These are phyloP conservation scores for Penicillium janthinellum DNA, from an alignment of 2,329 filamentous ascomycete species.

Conservation along the genomic window DNA sequence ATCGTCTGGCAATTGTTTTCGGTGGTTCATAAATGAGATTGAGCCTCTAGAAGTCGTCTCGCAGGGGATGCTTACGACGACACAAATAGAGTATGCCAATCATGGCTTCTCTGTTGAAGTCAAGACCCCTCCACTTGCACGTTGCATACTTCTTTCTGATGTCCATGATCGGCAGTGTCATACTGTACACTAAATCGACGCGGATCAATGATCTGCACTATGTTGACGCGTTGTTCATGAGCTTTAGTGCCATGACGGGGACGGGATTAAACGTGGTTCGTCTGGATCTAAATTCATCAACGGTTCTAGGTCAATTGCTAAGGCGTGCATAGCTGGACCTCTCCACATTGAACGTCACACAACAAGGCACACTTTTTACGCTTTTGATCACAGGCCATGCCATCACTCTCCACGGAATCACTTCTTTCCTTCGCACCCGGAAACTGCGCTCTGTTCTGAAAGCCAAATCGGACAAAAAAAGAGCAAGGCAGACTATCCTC, in stretches of 20 bases:
- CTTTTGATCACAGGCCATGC: slow-evolving; percentile 67
- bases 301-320: background rate
- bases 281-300: background rate
- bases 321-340: slow-evolving; percentile 41
- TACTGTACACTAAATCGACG: slow-evolving; percentile 60
- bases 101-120: slow-evolving; percentile 31
- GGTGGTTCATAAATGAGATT: slow-evolving; percentile 7
- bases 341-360: slow-evolving; percentile 64
- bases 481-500: background rate
- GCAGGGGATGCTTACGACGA: slow-evolving; percentile 7
- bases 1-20: background rate
- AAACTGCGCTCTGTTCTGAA: background rate
- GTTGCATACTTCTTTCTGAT: slow-evolving; percentile 65
- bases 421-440: slow-evolving; percentile 8
- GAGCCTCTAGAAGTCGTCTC: background rate
- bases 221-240: slow-evolving; percentile 66
- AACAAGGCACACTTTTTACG: slow-evolving; percentile 66
- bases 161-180: slow-evolving; percentile 57
- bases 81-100: slow-evolving; percentile 23
- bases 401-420: slow-evolving; percentile 57
- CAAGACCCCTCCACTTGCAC: slow-evolving; percentile 66
- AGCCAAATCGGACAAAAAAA: background rate
- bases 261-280: slow-evolving; percentile 65
- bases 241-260: slow-evolving; percentile 66
- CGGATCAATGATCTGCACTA: slow-evolving; percentile 58